Percentiles rank a stretch among this genome's conserved stretches.
phyloP scores from a whole-genome alignment of 352 stramenopile species.

The Globisporangium echinulatum region DNA sequence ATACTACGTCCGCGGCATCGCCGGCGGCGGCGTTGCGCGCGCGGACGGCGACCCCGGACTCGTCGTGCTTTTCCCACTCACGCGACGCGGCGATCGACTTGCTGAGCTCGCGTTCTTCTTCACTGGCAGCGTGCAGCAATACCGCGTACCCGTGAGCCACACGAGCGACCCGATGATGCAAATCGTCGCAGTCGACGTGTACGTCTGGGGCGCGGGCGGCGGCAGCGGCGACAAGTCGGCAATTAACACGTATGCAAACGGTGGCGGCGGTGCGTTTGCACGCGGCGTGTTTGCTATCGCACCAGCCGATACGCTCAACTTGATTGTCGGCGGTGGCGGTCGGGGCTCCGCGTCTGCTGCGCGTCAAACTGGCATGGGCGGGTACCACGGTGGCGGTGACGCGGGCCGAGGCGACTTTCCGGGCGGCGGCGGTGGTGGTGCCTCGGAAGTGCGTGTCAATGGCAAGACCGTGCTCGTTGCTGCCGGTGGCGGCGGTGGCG shows the following conservation, averaged over 20 bases:
- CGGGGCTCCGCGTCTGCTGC: constrained; percentile 9
- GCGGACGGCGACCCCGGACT: constrained; percentile 38
- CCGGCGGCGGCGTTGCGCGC: constrained; percentile 28
- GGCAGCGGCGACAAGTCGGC: constrained; percentile 33
- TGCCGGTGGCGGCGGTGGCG: constrained; percentile 62
- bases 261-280: constrained; percentile 68
- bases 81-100: constrained; percentile 30
- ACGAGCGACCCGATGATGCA: constrained; percentile 16
- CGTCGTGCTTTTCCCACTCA: constrained; percentile 58
- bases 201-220: constrained; percentile 72
- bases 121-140: constrained; percentile 19
- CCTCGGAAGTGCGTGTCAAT: constrained; percentile 42
- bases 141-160: constrained; percentile 21
- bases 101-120: constrained; percentile 43
- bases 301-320: constrained; percentile 33
- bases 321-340: constrained; percentile 60
- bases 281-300: constrained; percentile 43
- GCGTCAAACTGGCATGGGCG: constrained; percentile 25
- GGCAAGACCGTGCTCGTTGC: constrained; percentile 50
- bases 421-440: constrained; percentile 61
- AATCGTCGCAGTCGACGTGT: constrained; percentile 59
- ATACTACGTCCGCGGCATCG: constrained; percentile 60
- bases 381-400: constrained; percentile 62
- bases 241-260: constrained; percentile 1
- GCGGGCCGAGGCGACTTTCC: constrained; percentile 45